These are phyloP conservation scores for Mucor irregularis DNA, from an alignment of 371 early-diverging fungal genomes.

Conservation along the genomic window DNA sequence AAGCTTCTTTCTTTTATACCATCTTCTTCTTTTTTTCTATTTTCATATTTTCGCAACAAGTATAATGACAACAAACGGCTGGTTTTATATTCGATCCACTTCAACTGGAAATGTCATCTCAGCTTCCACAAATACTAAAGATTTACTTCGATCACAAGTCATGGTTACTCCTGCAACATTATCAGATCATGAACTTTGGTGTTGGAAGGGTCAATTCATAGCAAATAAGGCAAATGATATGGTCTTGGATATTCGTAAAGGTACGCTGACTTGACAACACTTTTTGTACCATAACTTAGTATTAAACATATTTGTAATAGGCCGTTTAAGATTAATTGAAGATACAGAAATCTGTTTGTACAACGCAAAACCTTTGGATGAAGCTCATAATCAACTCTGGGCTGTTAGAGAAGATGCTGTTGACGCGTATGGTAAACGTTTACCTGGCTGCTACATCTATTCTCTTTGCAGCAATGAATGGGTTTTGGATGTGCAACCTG, in stretches of 20 bases:
- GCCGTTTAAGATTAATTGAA: constrained; percentile 48
- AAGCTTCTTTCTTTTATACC: not conserved
- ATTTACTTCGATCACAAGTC: constrained; percentile 40
- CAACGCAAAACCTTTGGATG: constrained; percentile 32
- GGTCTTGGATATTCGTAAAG: constrained; percentile 53
- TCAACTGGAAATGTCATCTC: constrained; percentile 38
- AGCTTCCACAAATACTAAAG: constrained; percentile 14
- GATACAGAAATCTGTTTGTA: constrained; percentile 54
- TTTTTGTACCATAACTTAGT: not conserved
- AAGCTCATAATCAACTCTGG: constrained; percentile 48
- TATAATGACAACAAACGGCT: constrained; percentile 24
- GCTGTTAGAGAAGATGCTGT: constrained; percentile 26
- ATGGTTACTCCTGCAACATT: constrained; percentile 30
- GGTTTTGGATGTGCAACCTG: constrained; percentile 44
- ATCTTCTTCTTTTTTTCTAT: constrained; percentile 3
- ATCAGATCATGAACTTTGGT: constrained; percentile 42
- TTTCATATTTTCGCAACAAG: not conserved
- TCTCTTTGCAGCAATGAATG: constrained; percentile 42
- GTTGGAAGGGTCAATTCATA: constrained; percentile 44
- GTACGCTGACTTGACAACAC: constrained; percentile 18
- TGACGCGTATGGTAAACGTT: constrained; percentile 28
- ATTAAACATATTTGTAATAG: constrained; percentile 15
- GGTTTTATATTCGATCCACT: constrained; percentile 47
- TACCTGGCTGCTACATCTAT: constrained; percentile 36
- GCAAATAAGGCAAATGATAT: constrained; percentile 42